Percentiles rank a stretch among this genome's conserved stretches.
phyloP scores from a whole-genome alignment of 2,329 filamentous ascomycete genomes.

The Aspergillus sp. region DNA sequence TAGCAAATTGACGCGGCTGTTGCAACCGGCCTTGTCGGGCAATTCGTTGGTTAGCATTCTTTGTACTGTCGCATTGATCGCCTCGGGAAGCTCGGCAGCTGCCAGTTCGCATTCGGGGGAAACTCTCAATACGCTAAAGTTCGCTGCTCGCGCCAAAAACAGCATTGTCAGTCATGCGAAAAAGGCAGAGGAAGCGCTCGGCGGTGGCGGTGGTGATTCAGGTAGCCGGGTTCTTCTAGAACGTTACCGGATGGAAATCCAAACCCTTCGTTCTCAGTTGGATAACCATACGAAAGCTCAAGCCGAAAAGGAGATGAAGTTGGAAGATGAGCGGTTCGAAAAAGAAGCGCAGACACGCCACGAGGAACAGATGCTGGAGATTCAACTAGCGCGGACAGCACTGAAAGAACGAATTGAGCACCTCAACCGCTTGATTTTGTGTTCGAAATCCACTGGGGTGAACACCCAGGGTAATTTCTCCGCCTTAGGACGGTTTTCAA shows the following conservation, averaged over 20 bases:
- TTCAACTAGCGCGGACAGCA: constrained; percentile 92
- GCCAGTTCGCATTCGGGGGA: constrained; percentile 73
- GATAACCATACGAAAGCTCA: constrained; percentile 70
- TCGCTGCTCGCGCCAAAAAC: constrained; percentile 93
- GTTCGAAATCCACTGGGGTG: constrained; percentile 91
- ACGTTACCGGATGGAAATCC: constrained; percentile 88
- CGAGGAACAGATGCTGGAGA: constrained; percentile 96
- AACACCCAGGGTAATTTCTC: constrained; percentile 70
- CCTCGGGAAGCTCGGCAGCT: constrained; percentile 62
- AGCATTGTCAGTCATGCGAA: constrained; percentile 97
- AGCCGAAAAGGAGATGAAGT: constrained; percentile 54
- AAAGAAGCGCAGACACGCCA: constrained; percentile 79
- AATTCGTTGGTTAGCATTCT: constrained; percentile 95
- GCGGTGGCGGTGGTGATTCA: constrained; percentile 68
- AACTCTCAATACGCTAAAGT: constrained; percentile 93
- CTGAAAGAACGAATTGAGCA: constrained; percentile 97
- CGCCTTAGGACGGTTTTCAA: constrained; percentile 57
- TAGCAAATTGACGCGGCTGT: constrained; percentile 87
- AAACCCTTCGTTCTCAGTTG: constrained; percentile 70
- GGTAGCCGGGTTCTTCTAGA: constrained; percentile 82
- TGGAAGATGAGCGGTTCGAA: constrained; percentile 68
- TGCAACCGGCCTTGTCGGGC: constrained; percentile 88
- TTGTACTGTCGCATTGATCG: constrained; percentile 89
- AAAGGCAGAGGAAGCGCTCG: constrained; percentile 81
- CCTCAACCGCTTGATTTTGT: constrained; percentile 87